Evolutionary conservation across 768 basidiomycete genomes (phyloP), one percentile per base, ranked within the genome.

Genomic region (Russula griseocarnosa): DNA sequence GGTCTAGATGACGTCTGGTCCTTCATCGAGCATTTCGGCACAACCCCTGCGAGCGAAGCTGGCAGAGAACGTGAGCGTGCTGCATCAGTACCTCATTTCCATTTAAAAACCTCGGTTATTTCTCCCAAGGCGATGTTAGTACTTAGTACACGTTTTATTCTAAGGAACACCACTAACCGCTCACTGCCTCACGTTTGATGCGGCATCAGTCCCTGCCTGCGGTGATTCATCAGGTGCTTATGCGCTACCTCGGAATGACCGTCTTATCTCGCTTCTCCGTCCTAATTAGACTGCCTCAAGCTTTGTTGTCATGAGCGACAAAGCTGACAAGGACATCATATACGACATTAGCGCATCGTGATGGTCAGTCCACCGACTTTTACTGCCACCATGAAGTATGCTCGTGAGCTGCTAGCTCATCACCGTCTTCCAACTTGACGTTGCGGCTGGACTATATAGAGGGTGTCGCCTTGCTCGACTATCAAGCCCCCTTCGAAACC

Each of bases 1-100:
- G 94, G 96, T 67, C 75, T 93, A 60, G 84, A 88, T 50, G 91
- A 94, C 69, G 79, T 93, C 44, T 78, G 85, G 51, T 76, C 77
- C 3, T 94, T 89, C 67, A 76, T 90, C 30, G 73, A 79, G 24
- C 76, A 77, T 42, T 87, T 85, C 72, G 86, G 88, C 10, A 61
- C 75, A 1, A 76, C 76, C 8, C 62, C n/a, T n/a, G n/a, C n/a
- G 18, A 74, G 74, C 46, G 71, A 73, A 46, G 75, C 85, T 14
- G 82, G 79, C 47, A 95, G 86, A 86, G 51, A 83, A 89, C 71
- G 87, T 83, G 46, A 97, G 94, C 3, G 76, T 86, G 49, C 76
- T 96, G 44, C 94, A 97, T 73, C 95, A 13, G 34, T 34, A 34
- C 34, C 34, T 34, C 36, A 40, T 40, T 40, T 40, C 38, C 38